These are phyloP conservation scores for Lachnum nothofagi DNA, from an alignment of 2,329 filamentous ascomycete species.

Conservation along the genomic window DNA sequence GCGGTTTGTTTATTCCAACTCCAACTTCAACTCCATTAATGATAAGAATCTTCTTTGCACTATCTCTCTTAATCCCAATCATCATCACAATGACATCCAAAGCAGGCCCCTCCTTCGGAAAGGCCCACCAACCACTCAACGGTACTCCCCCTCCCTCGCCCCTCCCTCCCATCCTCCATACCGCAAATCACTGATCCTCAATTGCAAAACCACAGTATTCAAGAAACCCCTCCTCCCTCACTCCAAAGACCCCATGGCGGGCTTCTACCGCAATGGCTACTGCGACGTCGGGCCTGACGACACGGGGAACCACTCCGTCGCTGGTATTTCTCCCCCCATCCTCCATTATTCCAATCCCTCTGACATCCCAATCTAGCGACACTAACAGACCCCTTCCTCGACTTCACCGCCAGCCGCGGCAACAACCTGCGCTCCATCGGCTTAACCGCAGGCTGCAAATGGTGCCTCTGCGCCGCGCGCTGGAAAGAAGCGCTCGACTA, in stretches of 20 bases:
- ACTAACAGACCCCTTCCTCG: conserved; percentile 56
- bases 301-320: conserved; percentile 55
- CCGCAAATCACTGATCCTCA: neutral
- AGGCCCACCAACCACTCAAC: conserved; percentile 12
- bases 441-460: conserved; percentile 54
- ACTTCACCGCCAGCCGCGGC: conserved; percentile 53
- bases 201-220: conserved; percentile 46
- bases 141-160: neutral
- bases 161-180: neutral
- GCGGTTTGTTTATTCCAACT: neutral
- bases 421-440: conserved; percentile 54
- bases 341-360: neutral
- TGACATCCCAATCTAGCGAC: conserved; percentile 34
- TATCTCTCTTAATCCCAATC: neutral
- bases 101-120: no score
- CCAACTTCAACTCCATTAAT: neutral
- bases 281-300: conserved; percentile 50
- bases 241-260: conserved; percentile 53
- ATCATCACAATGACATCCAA: conserved; percentile 11
- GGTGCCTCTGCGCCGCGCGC: conserved; percentile 56
- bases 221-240: conserved; percentile 54
- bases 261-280: conserved; percentile 57
- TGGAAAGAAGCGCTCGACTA: conserved; percentile 50
- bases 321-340: conserved; percentile 26
- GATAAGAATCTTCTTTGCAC: neutral